Evolutionary conservation across 805 yeast genomes (phyloP), one percentile per base, ranked within the genome.

Genomic region (Saturnispora gosingensis): DNA sequence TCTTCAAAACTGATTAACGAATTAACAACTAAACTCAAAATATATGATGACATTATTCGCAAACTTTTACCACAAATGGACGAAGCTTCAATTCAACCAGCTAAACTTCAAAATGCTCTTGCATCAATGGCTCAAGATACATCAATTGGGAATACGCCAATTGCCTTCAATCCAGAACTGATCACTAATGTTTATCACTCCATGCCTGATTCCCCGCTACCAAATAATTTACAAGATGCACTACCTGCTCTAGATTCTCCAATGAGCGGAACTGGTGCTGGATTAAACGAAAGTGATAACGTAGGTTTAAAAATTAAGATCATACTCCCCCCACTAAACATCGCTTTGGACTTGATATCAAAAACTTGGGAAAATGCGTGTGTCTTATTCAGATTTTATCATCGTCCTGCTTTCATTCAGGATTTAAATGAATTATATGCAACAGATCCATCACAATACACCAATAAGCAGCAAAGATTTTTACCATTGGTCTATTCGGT

Each of bases 311-410:
- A 56, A 45, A 74, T 85, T 56, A 80, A 75, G 55, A 75, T 83
- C 54, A 78, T 85, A 8, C 68, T 89, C 36, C 97, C 97, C 0
- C 79, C 90, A 1, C 82, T 85, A 60, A 82, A 80, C 34, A 76
- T 77, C 25, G 91, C 96, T 0, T 65, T 86, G 36, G 79, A 78
- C 57, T 72, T 88, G 54, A 81, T 89, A 22, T 78, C 80, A 54
- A 78, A 83, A 44, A 84, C 90, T 1, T 89, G 96, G 95, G 80
- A 82, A 55, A 81, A 83, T 58, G 95, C 95, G 0, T 88, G 95
- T 66, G 88, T 88, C 4, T 70, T 89, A 49, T 86, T 88, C 63
- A 72, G 95, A 51, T 88, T 89, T 64, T 85, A 87, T 63, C 96
- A 89, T 61, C 70, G 96, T 32, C 96, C 96, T 1, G 81, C 90